phyloP scores from a whole-genome alignment of 192 early-diverging fungal genomes.

The Lunasporangiospora selenospora region DNA sequence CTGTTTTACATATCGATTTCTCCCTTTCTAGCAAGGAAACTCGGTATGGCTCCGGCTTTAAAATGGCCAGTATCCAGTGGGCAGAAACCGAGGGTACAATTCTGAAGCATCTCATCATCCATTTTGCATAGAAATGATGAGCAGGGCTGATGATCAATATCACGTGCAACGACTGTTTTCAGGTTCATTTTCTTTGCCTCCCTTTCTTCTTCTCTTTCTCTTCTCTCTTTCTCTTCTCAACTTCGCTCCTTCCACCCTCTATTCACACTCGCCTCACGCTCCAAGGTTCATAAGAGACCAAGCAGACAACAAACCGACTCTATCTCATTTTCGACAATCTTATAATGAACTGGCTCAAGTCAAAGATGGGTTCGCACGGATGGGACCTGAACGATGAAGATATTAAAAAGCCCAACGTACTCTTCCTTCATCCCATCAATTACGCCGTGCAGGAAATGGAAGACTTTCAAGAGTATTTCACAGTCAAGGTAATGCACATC shows the following conservation, averaged over 20 bases:
- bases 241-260: not conserved
- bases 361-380: conserved; percentile 47
- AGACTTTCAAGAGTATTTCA: conserved; percentile 46
- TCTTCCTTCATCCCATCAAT: conserved; percentile 23
- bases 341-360: conserved; percentile 47
- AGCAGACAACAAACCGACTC: not conserved
- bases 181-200: not conserved
- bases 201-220: not conserved
- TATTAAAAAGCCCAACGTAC: conserved; percentile 42
- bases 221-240: not conserved
- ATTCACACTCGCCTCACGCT: not conserved
- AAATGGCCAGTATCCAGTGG: too few species aligned
- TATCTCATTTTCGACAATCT: too few species aligned
- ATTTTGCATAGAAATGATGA: too few species aligned
- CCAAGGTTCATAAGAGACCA: too few species aligned
- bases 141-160: too few species aligned
- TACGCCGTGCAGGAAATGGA: conserved; percentile 34
- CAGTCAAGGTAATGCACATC: conserved; percentile 44
- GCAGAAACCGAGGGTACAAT: not conserved
- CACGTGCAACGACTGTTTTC: too few species aligned
- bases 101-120: not conserved
- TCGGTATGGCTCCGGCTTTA: too few species aligned
- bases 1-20: too few species aligned
- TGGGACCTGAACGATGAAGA: conserved; percentile 44
- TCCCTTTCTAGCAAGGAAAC: too few species aligned